Conservation (phyloP, 1,284 basidiomycete species). For the Leccinum angustisporum region DNA sequence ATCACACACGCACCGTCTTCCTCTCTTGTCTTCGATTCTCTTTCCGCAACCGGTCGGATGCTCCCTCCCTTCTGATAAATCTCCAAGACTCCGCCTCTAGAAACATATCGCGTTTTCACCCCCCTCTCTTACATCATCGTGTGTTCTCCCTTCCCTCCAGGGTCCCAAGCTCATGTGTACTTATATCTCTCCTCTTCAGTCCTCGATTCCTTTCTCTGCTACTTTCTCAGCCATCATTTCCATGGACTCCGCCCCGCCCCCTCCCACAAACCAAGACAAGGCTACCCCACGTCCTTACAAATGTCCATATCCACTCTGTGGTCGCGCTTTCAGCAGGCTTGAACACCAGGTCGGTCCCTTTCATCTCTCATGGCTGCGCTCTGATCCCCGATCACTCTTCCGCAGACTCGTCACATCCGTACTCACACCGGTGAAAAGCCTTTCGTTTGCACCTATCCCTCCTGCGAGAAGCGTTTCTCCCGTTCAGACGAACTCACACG, state of each 20-base stretch:
- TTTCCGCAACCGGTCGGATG: slow-evolving; percentile 26
- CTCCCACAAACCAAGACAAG: slow-evolving; percentile 44
- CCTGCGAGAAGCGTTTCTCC: slow-evolving; percentile 98
- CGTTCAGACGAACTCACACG: slow-evolving; percentile 96
- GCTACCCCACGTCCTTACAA: slow-evolving; percentile 84
- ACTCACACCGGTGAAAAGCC: slow-evolving; percentile 99
- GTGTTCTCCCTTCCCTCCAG: slow-evolving; percentile 20
- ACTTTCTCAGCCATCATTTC: slow-evolving; percentile 18
- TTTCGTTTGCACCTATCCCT: slow-evolving; percentile 88
- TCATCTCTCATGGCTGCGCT: slow-evolving; percentile 13
- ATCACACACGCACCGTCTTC: slow-evolving; percentile 25
- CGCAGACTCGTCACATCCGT: slow-evolving; percentile 92
- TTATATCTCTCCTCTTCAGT: slow-evolving; percentile 29
- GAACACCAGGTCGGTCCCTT: slow-evolving; percentile 80
- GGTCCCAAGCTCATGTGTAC: slow-evolving; percentile 25
- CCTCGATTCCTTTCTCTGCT: slow-evolving; percentile 20
- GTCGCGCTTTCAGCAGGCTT: slow-evolving; percentile 85
- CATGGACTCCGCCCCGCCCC: slow-evolving; percentile 25
- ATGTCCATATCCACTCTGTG: slow-evolving; percentile 90
- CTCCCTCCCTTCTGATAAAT: slow-evolving; percentile 24
- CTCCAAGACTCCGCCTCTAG: slow-evolving; percentile 13
- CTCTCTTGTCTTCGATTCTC: slow-evolving; percentile 23
- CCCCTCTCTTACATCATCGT: slow-evolving; percentile 22
- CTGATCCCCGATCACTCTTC: slow-evolving; percentile 21
- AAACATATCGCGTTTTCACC: slow-evolving; percentile 22